Evolutionary conservation across 371 early-diverging fungal genomes (phyloP), one percentile per base, ranked within the genome.

Genomic region (Amoeboaphelidium protococcarum): DNA sequence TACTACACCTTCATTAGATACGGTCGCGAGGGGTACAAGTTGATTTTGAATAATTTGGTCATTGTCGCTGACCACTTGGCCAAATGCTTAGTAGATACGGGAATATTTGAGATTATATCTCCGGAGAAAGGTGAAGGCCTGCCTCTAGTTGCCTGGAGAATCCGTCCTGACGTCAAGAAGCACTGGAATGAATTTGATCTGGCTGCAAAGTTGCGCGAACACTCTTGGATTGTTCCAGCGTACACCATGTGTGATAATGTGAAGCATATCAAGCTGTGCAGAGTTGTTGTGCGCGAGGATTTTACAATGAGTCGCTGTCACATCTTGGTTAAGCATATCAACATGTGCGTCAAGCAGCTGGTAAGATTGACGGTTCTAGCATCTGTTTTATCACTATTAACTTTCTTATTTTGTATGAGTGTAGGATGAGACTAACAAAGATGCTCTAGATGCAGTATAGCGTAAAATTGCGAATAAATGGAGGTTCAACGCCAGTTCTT

Each of bases 1-100:
- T 80, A 80, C 58, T 80, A 78, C 62, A 72, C 69, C 54, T 72
- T 80, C 47, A 52, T 80, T 22, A 68, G 78, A 31, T 65, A 71
- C 25, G 80, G 77, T 0, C 52, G 47, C n/a, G 61, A 61, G 27
- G 80, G 80, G 0, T 80, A 67, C 59, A 60, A 57, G 2, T 21
- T 10, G 46, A 60, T 80, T 22, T 67, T 72, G 56, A 52, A 61
- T 19, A 68, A 63, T 23, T 61, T 61, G 25, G 44, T 72, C 21
- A 43, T 47, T 19, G 72, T 71, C 45, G 68, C 78, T 23, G 63
- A 66, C 21, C 61, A 65, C 45, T 56, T 77, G 22, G 62, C 74
- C 10, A 59, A 58, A 1, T 54, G 60, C 13, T 53, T 77, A 2
- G 62, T 66, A 42, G 50, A 52, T 1, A 72, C 72, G 0, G 74